Evolutionary conservation across 139 green algal species (phyloP).

Genomic region (Picochlorum sp.): DNA sequence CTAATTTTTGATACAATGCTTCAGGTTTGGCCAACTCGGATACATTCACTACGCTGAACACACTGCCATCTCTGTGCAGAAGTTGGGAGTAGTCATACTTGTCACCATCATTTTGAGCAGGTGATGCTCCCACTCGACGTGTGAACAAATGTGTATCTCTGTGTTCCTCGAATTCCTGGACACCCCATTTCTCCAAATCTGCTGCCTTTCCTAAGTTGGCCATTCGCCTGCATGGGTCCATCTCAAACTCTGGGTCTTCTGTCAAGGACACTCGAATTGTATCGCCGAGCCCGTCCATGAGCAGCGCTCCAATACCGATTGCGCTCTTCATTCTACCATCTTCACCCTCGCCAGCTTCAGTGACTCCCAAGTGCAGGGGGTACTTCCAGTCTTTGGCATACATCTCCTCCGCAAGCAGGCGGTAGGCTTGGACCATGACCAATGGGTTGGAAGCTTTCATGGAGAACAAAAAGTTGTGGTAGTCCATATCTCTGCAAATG

Average conservation of each 20-base stretch:
- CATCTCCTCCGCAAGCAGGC: slow-evolving; percentile 88
- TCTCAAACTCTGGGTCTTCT: slow-evolving; percentile 94
- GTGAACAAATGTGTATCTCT: slow-evolving; percentile 85
- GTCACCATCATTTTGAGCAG: slow-evolving; percentile 65
- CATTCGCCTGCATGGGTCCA: slow-evolving; percentile 85
- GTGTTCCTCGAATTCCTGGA: slow-evolving; percentile 72
- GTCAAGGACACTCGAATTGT: slow-evolving; percentile 94
- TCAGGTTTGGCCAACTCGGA: slow-evolving; percentile 40
- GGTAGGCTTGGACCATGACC: slow-evolving; percentile 95
- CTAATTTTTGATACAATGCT: slow-evolving; percentile 73
- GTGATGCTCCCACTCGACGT: slow-evolving; percentile 66
- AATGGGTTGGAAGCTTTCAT: slow-evolving; percentile 99
- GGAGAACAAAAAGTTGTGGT: slow-evolving; percentile 99
- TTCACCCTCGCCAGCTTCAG: slow-evolving; percentile 80
- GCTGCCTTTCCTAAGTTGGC: slow-evolving; percentile 65
- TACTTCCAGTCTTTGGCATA: slow-evolving; percentile 94
- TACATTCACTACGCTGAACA: slow-evolving; percentile 43
- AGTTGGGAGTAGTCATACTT: slow-evolving; percentile 74
- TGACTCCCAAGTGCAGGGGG: slow-evolving; percentile 94
- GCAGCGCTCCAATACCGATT: slow-evolving; percentile 94
- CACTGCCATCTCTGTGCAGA: slow-evolving; percentile 81
- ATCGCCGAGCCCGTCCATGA: slow-evolving; percentile 97
- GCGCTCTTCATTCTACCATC: slow-evolving; percentile 97
- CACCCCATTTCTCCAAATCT: slow-evolving; percentile 45
- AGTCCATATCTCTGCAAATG: slow-evolving; percentile 93